Conservation (phyloP, 2,329 filamentous ascomycete genomes). For the Penicillium janthinellum region DNA sequence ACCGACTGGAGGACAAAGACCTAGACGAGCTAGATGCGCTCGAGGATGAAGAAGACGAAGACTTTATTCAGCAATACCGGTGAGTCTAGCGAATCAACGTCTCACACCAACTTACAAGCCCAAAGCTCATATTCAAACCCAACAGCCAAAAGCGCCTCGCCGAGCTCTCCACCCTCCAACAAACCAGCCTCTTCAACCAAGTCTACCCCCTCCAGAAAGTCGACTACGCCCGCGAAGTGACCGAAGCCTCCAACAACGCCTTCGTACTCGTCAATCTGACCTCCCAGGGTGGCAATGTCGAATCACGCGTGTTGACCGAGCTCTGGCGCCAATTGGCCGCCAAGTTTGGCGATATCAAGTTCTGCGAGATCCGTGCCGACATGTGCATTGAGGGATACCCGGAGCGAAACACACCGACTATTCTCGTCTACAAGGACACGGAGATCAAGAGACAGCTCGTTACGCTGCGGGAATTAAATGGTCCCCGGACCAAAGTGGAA, state of each 20-base stretch:
- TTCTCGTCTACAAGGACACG: conserved; percentile 87
- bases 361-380: conserved; percentile 89
- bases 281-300: conserved; percentile 75
- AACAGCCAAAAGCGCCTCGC: conserved; percentile 74
- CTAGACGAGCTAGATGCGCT: conserved; percentile 90
- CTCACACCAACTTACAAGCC: background rate
- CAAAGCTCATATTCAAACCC: conserved; percentile 5
- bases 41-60: conserved; percentile 94
- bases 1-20: conserved; percentile 89
- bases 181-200: conserved; percentile 79
- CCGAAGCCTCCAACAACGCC: conserved; percentile 75
- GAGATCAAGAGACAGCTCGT: conserved; percentile 91
- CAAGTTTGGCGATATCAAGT: conserved; percentile 93
- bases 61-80: conserved; percentile 84
- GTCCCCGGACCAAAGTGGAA: conserved; percentile 67
- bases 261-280: conserved; percentile 78
- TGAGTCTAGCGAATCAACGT: conserved; percentile 28
- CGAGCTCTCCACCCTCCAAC: conserved; percentile 74
- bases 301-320: conserved; percentile 80
- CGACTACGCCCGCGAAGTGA: conserved; percentile 88
- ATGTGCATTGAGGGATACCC: conserved; percentile 97
- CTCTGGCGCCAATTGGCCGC: conserved; percentile 81
- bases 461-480: conserved; percentile 79
- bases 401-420: conserved; percentile 90
- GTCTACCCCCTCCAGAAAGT: conserved; percentile 95